Evolutionary conservation across 768 basidiomycete genomes (phyloP).

Genomic region (Trichaptum fuscoviolaceum): DNA sequence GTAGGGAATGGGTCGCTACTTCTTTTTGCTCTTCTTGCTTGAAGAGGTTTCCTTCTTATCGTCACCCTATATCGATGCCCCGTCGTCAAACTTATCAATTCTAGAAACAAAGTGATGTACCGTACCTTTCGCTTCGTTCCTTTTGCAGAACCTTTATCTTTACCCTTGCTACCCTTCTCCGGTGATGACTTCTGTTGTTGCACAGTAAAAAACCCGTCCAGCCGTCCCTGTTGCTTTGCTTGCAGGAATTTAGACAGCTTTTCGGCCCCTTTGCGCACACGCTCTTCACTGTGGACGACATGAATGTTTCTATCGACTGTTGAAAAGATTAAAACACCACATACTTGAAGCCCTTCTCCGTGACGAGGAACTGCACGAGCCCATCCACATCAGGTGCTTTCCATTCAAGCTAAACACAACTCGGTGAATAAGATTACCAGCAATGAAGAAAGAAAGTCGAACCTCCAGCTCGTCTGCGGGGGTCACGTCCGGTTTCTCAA

Average conservation of each 20-base stretch:
- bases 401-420: slow-evolving; percentile 76
- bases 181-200: slow-evolving; percentile 49
- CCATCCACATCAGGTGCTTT: slow-evolving; percentile 89
- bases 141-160: slow-evolving; percentile 29
- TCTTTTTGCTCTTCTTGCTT: slow-evolving; percentile 38
- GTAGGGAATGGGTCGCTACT: slow-evolving; percentile 23
- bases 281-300: slow-evolving; percentile 71
- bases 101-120: background rate
- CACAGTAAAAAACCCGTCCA: slow-evolving; percentile 91
- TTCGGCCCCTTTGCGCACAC: slow-evolving; percentile 91
- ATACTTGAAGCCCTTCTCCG: slow-evolving; percentile 96
- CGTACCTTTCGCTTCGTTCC: slow-evolving; percentile 51
- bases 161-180: slow-evolving; percentile 33
- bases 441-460: slow-evolving; percentile 12
- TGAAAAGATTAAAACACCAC: slow-evolving; percentile 21
- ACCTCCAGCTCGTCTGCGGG: slow-evolving; percentile 87
- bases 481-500: slow-evolving; percentile 84
- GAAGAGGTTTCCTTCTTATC: slow-evolving; percentile 27
- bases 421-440: slow-evolving; percentile 6
- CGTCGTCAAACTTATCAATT: background rate
- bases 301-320: background rate
- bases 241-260: slow-evolving; percentile 84
- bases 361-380: slow-evolving; percentile 87
- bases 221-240: slow-evolving; percentile 91
- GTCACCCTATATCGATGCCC: slow-evolving; percentile 20